Evolutionary conservation across 1,284 basidiomycete species (phyloP).

Genomic region (Malassezia psittaci): DNA sequence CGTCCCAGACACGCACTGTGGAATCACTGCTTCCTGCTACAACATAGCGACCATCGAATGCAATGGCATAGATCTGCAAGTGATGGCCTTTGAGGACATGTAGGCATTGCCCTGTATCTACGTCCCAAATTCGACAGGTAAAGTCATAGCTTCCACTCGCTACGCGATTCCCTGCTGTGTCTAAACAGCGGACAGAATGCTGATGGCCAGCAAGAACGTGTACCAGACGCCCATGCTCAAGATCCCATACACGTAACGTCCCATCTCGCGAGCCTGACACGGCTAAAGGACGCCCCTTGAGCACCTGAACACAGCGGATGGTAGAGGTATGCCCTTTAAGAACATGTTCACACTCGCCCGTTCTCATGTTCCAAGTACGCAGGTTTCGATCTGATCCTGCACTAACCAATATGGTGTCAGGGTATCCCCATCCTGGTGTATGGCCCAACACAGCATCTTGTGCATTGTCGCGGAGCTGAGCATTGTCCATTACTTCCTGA

Average conservation of each 20-base stretch:
- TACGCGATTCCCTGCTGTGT: conserved; percentile 67
- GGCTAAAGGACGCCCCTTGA: conserved; percentile 76
- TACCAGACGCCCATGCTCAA: conserved; percentile 64
- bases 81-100: conserved; percentile 78
- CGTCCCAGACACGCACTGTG: conserved; percentile 44
- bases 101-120: conserved; percentile 57
- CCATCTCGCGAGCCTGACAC: conserved; percentile 70
- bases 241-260: conserved; percentile 84
- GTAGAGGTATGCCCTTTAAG: conserved; percentile 80
- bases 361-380: conserved; percentile 78
- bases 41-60: conserved; percentile 75
- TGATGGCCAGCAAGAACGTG: conserved; percentile 69
- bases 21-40: conserved; percentile 67
- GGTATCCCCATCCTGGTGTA: conserved; percentile 59
- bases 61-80: conserved; percentile 84
- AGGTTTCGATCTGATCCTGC: conserved; percentile 84
- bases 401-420: conserved; percentile 66
- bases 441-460: conserved; percentile 22
- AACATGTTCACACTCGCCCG: conserved; percentile 70
- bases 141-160: conserved; percentile 84
- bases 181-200: conserved; percentile 74
- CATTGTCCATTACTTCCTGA: conserved; percentile 1
- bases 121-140: conserved; percentile 51
- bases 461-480: background rate
- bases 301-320: conserved; percentile 77